Evolutionary conservation across 306 rosid species (phyloP).

Genomic region (Prunus davidiana): DNA sequence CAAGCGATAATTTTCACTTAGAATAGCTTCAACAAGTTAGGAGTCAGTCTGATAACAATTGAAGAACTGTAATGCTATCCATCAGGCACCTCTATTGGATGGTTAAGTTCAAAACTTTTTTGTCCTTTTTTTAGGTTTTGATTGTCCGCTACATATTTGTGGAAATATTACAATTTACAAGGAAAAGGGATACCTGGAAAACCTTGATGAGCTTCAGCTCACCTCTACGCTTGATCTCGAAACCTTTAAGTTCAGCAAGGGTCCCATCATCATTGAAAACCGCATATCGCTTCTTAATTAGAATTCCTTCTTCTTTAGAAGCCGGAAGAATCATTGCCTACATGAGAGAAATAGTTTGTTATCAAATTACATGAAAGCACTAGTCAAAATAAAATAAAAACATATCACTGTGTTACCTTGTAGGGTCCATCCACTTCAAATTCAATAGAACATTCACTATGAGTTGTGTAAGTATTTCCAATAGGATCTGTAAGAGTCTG

Average conservation of each 20-base stretch:
- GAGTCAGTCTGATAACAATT: not conserved
- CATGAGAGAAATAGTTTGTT: constrained; percentile 15
- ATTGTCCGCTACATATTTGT: not conserved
- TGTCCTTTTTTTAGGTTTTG: not conserved
- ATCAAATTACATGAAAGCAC: constrained; percentile 5
- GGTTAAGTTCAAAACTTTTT: not conserved
- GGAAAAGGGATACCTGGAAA: constrained; percentile 73
- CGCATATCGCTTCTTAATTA: constrained; percentile 96
- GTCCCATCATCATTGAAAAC: constrained; percentile 98
- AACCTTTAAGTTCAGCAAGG: constrained; percentile 97
- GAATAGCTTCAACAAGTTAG: not conserved
- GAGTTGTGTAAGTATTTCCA: constrained; percentile 68
- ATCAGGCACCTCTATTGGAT: not conserved
- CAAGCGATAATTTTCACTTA: not conserved
- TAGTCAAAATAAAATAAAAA: constrained; percentile 7
- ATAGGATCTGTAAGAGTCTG: constrained; percentile 78
- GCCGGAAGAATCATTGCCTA: constrained; percentile 99
- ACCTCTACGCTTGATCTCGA: constrained; percentile 99
- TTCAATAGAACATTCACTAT: constrained; percentile 96
- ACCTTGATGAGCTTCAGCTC: constrained; percentile 98
- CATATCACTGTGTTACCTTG: constrained; percentile 54
- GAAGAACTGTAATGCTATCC: not conserved
- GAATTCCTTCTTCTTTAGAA: constrained; percentile 96
- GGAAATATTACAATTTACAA: not conserved
- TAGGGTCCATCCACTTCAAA: constrained; percentile 99